Conservation (phyloP, 2,329 filamentous ascomycete species). For the Aspergillus fijiensis region DNA sequence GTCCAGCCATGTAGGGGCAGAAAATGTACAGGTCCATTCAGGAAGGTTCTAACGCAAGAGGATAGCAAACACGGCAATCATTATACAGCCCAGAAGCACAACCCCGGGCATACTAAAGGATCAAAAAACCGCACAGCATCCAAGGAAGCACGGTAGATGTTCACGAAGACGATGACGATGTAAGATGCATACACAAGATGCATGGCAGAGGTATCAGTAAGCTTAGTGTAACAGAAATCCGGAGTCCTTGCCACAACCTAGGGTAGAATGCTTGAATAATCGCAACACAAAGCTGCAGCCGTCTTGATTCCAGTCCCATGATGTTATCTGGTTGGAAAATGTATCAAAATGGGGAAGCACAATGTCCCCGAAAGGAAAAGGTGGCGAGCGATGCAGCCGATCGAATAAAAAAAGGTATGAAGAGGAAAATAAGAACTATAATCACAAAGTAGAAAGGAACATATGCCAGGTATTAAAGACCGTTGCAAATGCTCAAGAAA, state of each 20-base stretch:
- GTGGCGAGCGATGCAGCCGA: constrained; percentile 4
- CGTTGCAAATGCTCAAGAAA: constrained; percentile 40
- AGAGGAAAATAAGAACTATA: constrained; percentile 25
- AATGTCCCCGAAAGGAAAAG: background rate
- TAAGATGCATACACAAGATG: background rate
- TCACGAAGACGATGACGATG: background rate
- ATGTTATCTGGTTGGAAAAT: background rate
- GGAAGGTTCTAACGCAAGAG: background rate
- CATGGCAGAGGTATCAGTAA: constrained; percentile 2
- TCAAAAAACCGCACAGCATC: background rate
- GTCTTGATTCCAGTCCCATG: background rate
- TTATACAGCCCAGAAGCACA: constrained; percentile 1
- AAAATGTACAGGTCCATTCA: constrained; percentile 4
- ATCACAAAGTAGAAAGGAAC: constrained; percentile 34
- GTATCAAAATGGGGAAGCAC: constrained; percentile 2
- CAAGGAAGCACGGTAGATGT: background rate
- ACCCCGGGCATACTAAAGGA: background rate
- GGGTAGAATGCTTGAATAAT: background rate
- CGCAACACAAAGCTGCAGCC: background rate
- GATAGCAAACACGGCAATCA: background rate
- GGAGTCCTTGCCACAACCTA: too few species aligned
- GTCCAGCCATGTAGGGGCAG: background rate
- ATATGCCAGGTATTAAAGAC: constrained; percentile 36
- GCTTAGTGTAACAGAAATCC: background rate
- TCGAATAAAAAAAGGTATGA: constrained; percentile 6